Evolutionary conservation across 352 stramenopile genomes (phyloP).

Genomic region (Globisporangium radiosum): DNA sequence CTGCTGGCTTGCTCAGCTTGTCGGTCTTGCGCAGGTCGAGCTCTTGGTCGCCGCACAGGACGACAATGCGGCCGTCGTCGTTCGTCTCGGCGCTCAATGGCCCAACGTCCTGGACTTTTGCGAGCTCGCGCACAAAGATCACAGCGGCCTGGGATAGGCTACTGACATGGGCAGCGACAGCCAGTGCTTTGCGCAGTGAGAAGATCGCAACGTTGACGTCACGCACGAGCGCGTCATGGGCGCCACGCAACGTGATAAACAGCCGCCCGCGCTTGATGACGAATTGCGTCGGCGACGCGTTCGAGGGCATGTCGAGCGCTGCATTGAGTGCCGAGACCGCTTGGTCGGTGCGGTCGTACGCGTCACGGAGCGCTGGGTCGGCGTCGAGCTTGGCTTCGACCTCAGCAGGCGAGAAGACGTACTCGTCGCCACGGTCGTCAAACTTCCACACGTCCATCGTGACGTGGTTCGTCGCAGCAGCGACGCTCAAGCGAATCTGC

Average conservation of each 20-base stretch:
- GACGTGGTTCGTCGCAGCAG: constrained; percentile 12
- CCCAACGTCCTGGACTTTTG: constrained; percentile 35
- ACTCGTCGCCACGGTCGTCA: constrained; percentile 36
- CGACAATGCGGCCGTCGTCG: constrained; percentile 31
- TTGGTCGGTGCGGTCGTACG: constrained; percentile 19
- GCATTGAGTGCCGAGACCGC: constrained; percentile 25
- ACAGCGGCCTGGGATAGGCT: constrained; percentile 24
- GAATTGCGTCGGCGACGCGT: constrained; percentile 22
- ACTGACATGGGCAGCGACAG: constrained; percentile 26
- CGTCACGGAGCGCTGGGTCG: constrained; percentile 17
- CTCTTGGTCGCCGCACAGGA: constrained; percentile 39
- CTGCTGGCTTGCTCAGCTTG: constrained; percentile 31
- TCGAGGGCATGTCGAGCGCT: constrained; percentile 25
- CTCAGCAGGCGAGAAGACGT: constrained; percentile 20
- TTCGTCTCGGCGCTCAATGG: constrained; percentile 27
- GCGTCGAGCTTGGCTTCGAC: constrained; percentile 17
- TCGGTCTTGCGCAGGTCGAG: constrained; percentile 41
- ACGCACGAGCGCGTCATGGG: constrained; percentile 18
- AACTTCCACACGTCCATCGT: constrained; percentile 35
- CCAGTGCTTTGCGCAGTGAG: constrained; percentile 35
- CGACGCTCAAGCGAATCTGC: constrained; percentile 26
- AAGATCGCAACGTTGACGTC: constrained; percentile 27
- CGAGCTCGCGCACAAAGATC: constrained; percentile 37
- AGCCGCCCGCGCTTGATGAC: constrained; percentile 12
- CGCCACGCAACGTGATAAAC: constrained; percentile 1